phyloP scores from a whole-genome alignment of 305 asterid genomes.

The Fraxinus paxiana region DNA sequence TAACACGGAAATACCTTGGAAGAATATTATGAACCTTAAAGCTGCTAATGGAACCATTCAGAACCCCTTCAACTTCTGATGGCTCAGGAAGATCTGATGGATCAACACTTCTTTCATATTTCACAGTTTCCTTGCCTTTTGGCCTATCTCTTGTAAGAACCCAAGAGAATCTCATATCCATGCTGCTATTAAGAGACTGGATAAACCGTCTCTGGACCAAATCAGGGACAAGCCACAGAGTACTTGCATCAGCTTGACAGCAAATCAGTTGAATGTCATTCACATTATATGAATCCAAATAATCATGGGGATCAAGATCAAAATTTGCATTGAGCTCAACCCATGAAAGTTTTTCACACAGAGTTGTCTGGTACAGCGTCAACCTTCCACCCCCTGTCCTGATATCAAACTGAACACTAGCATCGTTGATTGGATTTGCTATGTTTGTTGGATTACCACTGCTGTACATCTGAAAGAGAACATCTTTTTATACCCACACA shows the following conservation, averaged over 20 bases:
- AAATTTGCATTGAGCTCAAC: conserved; percentile 39
- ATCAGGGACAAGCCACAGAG: conserved; percentile 79
- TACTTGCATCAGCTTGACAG: conserved; percentile 84
- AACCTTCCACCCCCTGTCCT: conserved; percentile 74
- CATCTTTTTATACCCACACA: conserved; percentile 11
- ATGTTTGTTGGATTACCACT: conserved; percentile 98
- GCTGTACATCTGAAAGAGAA: conserved; percentile 79
- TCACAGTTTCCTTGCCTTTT: conserved; percentile 86
- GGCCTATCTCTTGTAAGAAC: conserved; percentile 87
- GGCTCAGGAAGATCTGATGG: conserved; percentile 65
- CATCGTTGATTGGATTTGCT: conserved; percentile 91
- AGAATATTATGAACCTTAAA: conserved; percentile 61
- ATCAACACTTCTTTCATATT: conserved; percentile 60
- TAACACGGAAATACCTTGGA: conserved; percentile 81
- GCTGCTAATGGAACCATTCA: conserved; percentile 71
- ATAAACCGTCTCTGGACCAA: conserved; percentile 64
- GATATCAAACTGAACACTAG: conserved; percentile 79
- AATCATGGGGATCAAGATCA: conserved; percentile 58
- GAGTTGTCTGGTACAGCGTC: conserved; percentile 80
- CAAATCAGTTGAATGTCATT: conserved; percentile 85
- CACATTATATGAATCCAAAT: conserved; percentile 59
- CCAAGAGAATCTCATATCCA: conserved; percentile 81
- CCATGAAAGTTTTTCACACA: conserved; percentile 80
- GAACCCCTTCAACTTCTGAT: conserved; percentile 60
- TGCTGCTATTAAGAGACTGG: conserved; percentile 47